phyloP scores from a whole-genome alignment of 495 filamentous ascomycete species.

The Letharia lupina region DNA sequence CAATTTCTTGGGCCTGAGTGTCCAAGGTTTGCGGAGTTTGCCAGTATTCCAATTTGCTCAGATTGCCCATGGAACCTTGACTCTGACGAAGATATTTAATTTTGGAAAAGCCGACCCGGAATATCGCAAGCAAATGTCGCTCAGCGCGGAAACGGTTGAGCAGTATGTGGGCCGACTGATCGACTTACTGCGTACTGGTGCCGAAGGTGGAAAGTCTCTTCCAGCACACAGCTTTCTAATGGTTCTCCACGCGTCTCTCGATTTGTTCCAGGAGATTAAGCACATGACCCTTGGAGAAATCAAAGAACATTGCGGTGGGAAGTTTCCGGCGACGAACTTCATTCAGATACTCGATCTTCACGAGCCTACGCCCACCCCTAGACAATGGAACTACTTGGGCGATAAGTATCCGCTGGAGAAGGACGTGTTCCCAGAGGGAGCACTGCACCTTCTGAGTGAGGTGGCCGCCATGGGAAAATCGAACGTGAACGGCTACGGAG shows the following conservation, averaged over 20 bases:
- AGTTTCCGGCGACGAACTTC: conserved; percentile 11
- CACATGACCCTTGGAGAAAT: conserved; percentile 7
- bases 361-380: conserved; percentile 10
- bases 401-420: conserved; percentile 16
- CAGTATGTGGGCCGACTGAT: conserved; percentile 62
- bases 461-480: conserved; percentile 56
- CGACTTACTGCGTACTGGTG: conserved; percentile 55
- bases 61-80: conserved; percentile 72
- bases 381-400: conserved; percentile 1
- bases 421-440: conserved; percentile 9
- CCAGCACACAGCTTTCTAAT: conserved; percentile 70
- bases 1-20: conserved; percentile 52
- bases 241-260: conserved; percentile 63
- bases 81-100: conserved; percentile 82
- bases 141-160: conserved; percentile 65
- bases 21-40: conserved; percentile 55
- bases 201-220: conserved; percentile 54
- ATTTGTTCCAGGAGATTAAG: conserved; percentile 49
- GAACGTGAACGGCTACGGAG: conserved; percentile 21
- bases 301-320: conserved; percentile 6
- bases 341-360: conserved; percentile 14
- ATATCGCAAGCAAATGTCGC: conserved; percentile 67
- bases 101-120: conserved; percentile 60
- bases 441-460: conserved; percentile 56
- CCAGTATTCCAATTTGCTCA: conserved; percentile 74